phyloP scores from a whole-genome alignment of 768 basidiomycete species.

The Lentinula edodes region DNA sequence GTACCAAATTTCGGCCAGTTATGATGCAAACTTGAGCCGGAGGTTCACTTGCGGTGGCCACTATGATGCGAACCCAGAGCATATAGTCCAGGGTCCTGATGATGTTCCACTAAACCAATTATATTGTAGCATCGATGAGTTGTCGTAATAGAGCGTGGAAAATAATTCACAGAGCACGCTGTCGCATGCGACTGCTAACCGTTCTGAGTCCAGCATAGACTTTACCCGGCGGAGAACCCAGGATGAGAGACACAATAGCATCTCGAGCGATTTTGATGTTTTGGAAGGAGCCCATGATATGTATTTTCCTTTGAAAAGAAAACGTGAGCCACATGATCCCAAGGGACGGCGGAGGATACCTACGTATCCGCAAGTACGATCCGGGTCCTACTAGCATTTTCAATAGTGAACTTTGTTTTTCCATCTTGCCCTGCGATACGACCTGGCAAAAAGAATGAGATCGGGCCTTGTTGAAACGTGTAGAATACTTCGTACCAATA shows the following conservation, averaged over 20 bases:
- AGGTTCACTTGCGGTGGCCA: too few relatives aligned
- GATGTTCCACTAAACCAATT: too few relatives aligned
- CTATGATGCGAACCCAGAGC: too few relatives aligned
- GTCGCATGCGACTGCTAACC: constrained; percentile 89
- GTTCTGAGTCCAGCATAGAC: constrained; percentile 89
- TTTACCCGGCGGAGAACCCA: constrained; percentile 93
- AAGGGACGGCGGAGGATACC: constrained; percentile 22
- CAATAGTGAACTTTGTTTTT: constrained; percentile 98
- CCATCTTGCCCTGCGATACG: constrained; percentile 99
- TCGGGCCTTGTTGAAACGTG: neutral
- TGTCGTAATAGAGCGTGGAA: neutral
- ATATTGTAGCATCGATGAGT: too few relatives aligned
- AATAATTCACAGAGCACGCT: constrained; percentile 63
- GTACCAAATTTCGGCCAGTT: too few relatives aligned
- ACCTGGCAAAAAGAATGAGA: constrained; percentile 35
- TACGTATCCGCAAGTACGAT: constrained; percentile 98
- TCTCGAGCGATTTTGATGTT: constrained; percentile 98
- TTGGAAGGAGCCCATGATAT: constrained; percentile 97
- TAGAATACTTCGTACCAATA: constrained; percentile 53
- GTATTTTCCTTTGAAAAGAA: constrained; percentile 73
- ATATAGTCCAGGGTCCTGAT: too few relatives aligned
- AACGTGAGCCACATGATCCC: neutral
- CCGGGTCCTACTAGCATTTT: constrained; percentile 94
- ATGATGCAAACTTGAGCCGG: too few relatives aligned
- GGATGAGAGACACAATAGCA: constrained; percentile 90